Evolutionary conservation across 495 filamentous ascomycete genomes (phyloP), one percentile per base, ranked within the genome.

Genomic region (Penicillium salamii): DNA sequence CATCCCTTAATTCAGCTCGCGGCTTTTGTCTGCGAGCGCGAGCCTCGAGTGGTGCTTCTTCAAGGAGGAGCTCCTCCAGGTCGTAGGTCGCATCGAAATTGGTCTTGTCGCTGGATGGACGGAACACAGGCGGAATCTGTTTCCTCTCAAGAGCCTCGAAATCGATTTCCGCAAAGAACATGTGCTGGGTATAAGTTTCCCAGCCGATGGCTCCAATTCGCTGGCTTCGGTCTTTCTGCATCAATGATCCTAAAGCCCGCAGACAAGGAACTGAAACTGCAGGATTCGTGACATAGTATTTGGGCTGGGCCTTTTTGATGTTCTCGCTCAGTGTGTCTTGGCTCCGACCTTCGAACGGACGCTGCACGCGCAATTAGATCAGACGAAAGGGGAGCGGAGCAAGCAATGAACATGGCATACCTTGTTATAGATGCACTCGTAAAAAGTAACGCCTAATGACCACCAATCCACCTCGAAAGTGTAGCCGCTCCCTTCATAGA

Each of bases 41-140:
- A 26, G 95, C 93, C 68, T 98, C 93, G 5, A 98, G 72, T 11
- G 93, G 93, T 20, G 93, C 95, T 65, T 98, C 93, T 69, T 98
- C 95, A 39, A 98, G 70, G 18, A 98, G 69, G 21, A 98, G 69
- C 65, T 98, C 93, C 63, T 98, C 93, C 45, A 98, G 68, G 69
- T 98, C 93, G 62, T 98, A 98, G 1, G 93, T 98, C 4, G 93
- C 93, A 69, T 98, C 93, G 53, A 98, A 98, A 67, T 98, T 98
- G 5, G 95, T 96, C 78, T 98, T 98, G 42, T 98, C 93, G 40
- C 89, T 88, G 1, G 91, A 95, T 5, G 93, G 93, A 18, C 82
- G 77, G 71, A 98, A 98, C 0, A 97, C 82, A 0, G 93, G 92
- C 41, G 92, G 85, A 48, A 96, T 82, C 65, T 95, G 86, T 63